A percentile compares a stretch with the other conserved stretches of the same genome.
Evolutionary conservation across 2,329 filamentous ascomycete genomes (phyloP).

Genomic region (Thielaviopsis punctulata): DNA sequence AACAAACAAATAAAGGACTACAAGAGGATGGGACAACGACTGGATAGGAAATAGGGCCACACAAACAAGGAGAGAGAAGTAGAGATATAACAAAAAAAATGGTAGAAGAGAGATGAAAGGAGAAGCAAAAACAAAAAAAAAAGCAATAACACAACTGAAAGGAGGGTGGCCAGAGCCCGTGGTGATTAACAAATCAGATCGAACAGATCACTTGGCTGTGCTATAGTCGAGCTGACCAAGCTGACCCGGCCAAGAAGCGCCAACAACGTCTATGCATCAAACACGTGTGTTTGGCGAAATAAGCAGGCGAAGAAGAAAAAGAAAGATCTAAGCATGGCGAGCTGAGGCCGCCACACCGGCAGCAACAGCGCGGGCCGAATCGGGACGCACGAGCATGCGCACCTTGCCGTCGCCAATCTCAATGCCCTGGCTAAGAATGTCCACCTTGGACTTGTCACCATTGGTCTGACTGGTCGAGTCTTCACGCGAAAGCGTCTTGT

Average conservation of each 20-base stretch:
- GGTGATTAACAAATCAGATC: background rate
- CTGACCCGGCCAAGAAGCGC: background rate
- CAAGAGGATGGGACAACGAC: background rate
- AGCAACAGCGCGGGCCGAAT: conserved; percentile 2
- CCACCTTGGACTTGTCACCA: conserved; percentile 21
- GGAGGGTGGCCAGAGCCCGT: background rate
- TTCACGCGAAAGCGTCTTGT: conserved; percentile 39
- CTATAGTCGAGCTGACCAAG: background rate
- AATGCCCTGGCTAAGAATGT: conserved; percentile 47
- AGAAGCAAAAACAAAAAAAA: background rate
- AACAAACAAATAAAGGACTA: background rate
- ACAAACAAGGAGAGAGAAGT: conserved; percentile 6
- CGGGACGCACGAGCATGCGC: conserved; percentile 40
- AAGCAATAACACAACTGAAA: background rate
- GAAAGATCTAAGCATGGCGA: conserved; percentile 1
- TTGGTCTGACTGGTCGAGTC: conserved; percentile 13
- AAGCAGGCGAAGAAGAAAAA: background rate
- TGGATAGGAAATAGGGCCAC: background rate
- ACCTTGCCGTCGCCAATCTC: conserved; percentile 53
- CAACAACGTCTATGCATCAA: background rate
- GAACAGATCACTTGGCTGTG: background rate
- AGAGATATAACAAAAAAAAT: background rate
- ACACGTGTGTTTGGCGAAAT: background rate
- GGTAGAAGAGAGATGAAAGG: background rate
- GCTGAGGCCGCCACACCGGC: background rate